A percentile compares a stretch with the other conserved stretches of the same genome.
Conservation (phyloP, 805 yeast species). For the Candida awuae region DNA sequence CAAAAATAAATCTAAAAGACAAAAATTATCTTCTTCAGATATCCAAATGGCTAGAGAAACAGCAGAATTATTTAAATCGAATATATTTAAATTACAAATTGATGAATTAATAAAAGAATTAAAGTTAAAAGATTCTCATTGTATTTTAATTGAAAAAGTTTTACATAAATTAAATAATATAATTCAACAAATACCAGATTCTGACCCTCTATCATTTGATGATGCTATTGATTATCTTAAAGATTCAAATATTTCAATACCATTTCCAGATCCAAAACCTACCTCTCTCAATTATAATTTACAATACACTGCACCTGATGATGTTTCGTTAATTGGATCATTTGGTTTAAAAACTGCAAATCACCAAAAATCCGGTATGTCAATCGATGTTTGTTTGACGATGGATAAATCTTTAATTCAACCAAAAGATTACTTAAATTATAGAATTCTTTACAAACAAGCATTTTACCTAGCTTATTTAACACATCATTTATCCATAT, state of each 20-base stretch:
- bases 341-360: conserved; percentile 83
- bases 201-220: conserved; percentile 41
- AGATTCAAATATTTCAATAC: conserved; percentile 42
- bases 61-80: conserved; percentile 88
- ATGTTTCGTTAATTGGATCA: conserved; percentile 76
- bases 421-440: conserved; percentile 83
- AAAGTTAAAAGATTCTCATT: conserved; percentile 60
- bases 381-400: conserved; percentile 71
- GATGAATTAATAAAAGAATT: conserved; percentile 85
- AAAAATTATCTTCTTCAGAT: conserved; percentile 59
- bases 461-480: conserved; percentile 79
- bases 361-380: conserved; percentile 48
- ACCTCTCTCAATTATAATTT: conserved; percentile 58
- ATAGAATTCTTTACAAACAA: conserved; percentile 82
- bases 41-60: conserved; percentile 89
- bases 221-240: conserved; percentile 53
- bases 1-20: conserved; percentile 5
- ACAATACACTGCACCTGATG: conserved; percentile 59
- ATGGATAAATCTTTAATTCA: conserved; percentile 75
- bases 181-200: conserved; percentile 55
- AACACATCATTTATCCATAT: conserved; percentile 52
- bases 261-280: conserved; percentile 90
- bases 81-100: conserved; percentile 89
- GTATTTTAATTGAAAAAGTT: conserved; percentile 60
- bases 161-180: conserved; percentile 65